Percentiles rank a stretch among this genome's conserved stretches.
phyloP scores from a whole-genome alignment of 139 green algal species.

The Chlamydomonas sp. region DNA sequence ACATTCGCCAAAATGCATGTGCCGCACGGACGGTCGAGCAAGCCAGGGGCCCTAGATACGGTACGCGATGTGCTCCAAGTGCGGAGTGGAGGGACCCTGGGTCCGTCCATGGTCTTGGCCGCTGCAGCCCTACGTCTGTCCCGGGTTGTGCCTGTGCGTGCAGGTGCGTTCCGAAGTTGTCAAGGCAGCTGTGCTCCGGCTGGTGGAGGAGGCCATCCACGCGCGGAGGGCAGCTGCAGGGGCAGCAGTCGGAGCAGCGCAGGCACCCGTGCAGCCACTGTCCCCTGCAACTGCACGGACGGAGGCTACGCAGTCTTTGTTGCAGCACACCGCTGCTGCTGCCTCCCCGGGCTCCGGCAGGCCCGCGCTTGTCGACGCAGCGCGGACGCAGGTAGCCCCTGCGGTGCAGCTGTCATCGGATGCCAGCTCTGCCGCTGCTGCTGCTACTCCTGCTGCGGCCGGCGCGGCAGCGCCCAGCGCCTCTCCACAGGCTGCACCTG shows the following conservation, averaged over 20 bases:
- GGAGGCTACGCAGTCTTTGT: too few relatives aligned
- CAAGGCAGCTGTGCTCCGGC: constrained; percentile 21
- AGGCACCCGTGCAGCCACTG: neutral
- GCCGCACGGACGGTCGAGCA: too few relatives aligned
- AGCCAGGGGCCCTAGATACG: too few relatives aligned
- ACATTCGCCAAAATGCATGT: too few relatives aligned
- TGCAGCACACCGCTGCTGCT: too few relatives aligned
- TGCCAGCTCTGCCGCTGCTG: neutral
- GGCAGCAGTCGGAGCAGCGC: neutral
- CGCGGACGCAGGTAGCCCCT: too few relatives aligned
- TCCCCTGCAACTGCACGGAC: too few relatives aligned
- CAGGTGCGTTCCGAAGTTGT: constrained; percentile 37
- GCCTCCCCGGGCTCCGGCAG: too few relatives aligned
- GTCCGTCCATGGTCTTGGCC: neutral
- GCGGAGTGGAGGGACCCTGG: too few relatives aligned
- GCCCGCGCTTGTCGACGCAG: too few relatives aligned
- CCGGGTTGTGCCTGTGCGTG: neutral
- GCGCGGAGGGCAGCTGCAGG: neutral
- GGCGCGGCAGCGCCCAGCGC: too few relatives aligned
- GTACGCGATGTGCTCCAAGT: too few relatives aligned
- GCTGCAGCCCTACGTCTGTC: neutral
- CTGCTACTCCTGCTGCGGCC: neutral
- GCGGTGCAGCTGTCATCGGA: neutral
- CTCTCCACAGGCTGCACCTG: neutral
- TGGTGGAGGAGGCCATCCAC: constrained; percentile 12